phyloP scores from a whole-genome alignment of 495 filamentous ascomycete species.

The Schizothecium vesticola region DNA sequence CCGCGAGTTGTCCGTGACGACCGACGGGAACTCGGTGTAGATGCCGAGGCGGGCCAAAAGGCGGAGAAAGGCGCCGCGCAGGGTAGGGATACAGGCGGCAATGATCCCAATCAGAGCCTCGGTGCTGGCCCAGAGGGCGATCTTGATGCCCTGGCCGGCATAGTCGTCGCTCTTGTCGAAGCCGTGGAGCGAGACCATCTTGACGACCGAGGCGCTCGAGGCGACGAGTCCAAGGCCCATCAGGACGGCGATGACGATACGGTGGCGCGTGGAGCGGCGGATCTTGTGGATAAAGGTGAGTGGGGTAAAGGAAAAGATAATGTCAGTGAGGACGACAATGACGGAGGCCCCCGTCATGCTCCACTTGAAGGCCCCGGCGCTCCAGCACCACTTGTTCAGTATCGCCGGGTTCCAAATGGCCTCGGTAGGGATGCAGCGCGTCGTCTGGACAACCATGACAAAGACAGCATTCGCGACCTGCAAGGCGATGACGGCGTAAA shows the following conservation, averaged over 20 bases:
- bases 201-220: slow-evolving; percentile 6
- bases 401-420: slow-evolving; percentile 3
- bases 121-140: not conserved
- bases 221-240: slow-evolving; percentile 8
- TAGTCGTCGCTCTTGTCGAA: not conserved
- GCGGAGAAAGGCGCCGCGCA: not conserved
- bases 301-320: slow-evolving; percentile 6
- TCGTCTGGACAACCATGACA: slow-evolving; percentile 6
- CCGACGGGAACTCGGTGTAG: not conserved
- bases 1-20: not conserved
- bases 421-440: slow-evolving; percentile 8
- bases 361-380: slow-evolving; percentile 5
- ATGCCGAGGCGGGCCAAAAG: not conserved
- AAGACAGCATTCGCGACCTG: slow-evolving; percentile 7
- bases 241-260: slow-evolving; percentile 7
- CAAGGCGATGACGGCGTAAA: slow-evolving; percentile 1
- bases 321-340: slow-evolving; percentile 2
- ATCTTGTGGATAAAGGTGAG: slow-evolving; percentile 6
- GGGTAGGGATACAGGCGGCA: slow-evolving; percentile 1
- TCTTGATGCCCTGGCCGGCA: not conserved
- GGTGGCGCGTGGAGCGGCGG: slow-evolving; percentile 1
- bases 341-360: slow-evolving; percentile 4
- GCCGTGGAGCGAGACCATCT: not conserved
- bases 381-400: slow-evolving; percentile 5
- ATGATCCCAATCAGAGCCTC: slow-evolving; percentile 6